These are phyloP conservation scores for Leucosporidium yakuticum DNA, from an alignment of 768 basidiomycete species.

Conservation along the genomic window DNA sequence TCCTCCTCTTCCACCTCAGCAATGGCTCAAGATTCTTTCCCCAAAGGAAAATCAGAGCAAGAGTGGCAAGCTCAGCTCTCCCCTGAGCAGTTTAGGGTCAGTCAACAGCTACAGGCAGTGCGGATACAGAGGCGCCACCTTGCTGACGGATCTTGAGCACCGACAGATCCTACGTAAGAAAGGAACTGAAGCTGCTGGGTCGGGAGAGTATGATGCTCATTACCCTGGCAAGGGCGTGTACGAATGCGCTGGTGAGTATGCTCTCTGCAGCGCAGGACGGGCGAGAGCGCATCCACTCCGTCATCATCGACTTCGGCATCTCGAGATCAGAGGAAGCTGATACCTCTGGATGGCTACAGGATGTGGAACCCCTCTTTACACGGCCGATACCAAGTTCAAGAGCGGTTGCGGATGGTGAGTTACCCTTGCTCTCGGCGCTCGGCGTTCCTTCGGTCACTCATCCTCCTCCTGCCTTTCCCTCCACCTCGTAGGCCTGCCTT, in stretches of 20 bases:
- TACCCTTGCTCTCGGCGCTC: not conserved
- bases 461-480: not conserved
- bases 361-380: constrained; percentile 36
- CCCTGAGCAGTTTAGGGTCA: constrained; percentile 35
- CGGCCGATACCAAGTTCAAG: constrained; percentile 38
- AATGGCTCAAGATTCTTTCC: not conserved
- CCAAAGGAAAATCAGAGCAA: constrained; percentile 10
- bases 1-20: not conserved
- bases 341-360: constrained; percentile 28
- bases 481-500: constrained; percentile 34
- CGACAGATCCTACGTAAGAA: constrained; percentile 34
- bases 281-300: not conserved
- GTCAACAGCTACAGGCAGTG: not conserved
- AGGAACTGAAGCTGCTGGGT: constrained; percentile 34
- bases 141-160: not conserved
- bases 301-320: not conserved
- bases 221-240: constrained; percentile 28
- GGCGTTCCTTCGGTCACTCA: not conserved
- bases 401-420: constrained; percentile 36
- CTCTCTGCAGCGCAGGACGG: not conserved
- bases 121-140: not conserved
- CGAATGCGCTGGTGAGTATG: not conserved
- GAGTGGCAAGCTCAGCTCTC: constrained; percentile 34
- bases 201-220: constrained; percentile 37
- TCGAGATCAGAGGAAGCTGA: constrained; percentile 25